These are phyloP conservation scores for Talaromyces sp. DNA, from an alignment of 2,329 filamentous ascomycete genomes.

Conservation along the genomic window DNA sequence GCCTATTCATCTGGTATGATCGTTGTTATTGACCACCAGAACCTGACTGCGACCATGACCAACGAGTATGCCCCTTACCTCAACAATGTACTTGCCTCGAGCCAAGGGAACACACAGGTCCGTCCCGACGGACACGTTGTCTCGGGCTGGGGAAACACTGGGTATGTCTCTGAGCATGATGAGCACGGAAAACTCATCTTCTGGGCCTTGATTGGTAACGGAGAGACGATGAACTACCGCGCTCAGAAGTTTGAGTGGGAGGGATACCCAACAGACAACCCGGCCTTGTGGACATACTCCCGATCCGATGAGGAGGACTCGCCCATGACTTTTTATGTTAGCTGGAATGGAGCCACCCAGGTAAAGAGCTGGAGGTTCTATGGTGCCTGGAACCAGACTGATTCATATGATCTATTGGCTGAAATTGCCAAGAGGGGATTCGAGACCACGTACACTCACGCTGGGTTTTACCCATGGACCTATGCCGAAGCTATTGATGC, in stretches of 20 bases:
- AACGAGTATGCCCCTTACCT: conserved; percentile 24
- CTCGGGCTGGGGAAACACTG: conserved; percentile 39
- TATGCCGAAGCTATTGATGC: conserved; percentile 33
- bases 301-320: conserved; percentile 20
- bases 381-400: conserved; percentile 24
- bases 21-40: conserved; percentile 32
- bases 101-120: conserved; percentile 36
- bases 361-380: conserved; percentile 32
- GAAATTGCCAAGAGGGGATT: conserved; percentile 31
- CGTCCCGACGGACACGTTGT: conserved; percentile 33
- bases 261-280: conserved; percentile 34
- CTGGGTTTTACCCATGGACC: conserved; percentile 24
- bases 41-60: conserved; percentile 29
- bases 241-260: conserved; percentile 40
- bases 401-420: conserved; percentile 25
- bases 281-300: conserved; percentile 36
- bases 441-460: conserved; percentile 30
- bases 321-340: conserved; percentile 30
- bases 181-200: conserved; percentile 32
- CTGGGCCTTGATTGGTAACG: conserved; percentile 30
- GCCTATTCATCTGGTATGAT: conserved; percentile 34
- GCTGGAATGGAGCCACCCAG: conserved; percentile 38
- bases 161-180: conserved; percentile 35
- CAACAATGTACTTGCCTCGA: conserved; percentile 26
- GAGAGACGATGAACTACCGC: conserved; percentile 37